Evolutionary conservation across 2,329 filamentous ascomycete species (phyloP).

Genomic region (Tolypocladium tropicale): DNA sequence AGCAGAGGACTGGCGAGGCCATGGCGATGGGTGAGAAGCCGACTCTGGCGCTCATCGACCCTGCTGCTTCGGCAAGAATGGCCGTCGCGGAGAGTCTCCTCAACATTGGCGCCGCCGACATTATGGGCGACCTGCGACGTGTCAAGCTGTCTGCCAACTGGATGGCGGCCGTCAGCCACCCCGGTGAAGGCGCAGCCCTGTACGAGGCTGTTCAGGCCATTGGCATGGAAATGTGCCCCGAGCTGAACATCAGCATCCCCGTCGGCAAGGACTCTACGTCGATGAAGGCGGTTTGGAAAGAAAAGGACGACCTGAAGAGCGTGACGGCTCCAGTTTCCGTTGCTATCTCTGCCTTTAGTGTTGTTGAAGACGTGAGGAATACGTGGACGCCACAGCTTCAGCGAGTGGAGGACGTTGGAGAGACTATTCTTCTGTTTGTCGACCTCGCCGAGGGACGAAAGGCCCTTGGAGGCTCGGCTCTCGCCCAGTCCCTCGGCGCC

Average conservation of each 20-base stretch:
- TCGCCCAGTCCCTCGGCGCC: slow-evolving; percentile 82
- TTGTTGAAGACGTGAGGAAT: slow-evolving; percentile 69
- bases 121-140: slow-evolving; percentile 61
- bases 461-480: slow-evolving; percentile 79
- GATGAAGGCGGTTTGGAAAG: slow-evolving; percentile 96
- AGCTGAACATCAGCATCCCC: slow-evolving; percentile 85
- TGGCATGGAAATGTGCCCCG: slow-evolving; percentile 82
- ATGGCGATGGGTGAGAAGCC: slow-evolving; percentile 97
- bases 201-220: slow-evolving; percentile 93
- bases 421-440: slow-evolving; percentile 81
- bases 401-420: slow-evolving; percentile 75
- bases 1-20: slow-evolving; percentile 76
- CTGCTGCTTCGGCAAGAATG: slow-evolving; percentile 89
- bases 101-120: slow-evolving; percentile 74
- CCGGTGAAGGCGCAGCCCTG: slow-evolving; percentile 82
- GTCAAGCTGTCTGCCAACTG: slow-evolving; percentile 93
- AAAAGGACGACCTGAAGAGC: slow-evolving; percentile 60
- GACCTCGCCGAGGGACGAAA: slow-evolving; percentile 75
- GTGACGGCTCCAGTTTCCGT: slow-evolving; percentile 89
- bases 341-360: slow-evolving; percentile 81
- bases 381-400: slow-evolving; percentile 92
- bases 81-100: slow-evolving; percentile 87
- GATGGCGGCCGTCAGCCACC: slow-evolving; percentile 95
- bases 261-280: slow-evolving; percentile 98
- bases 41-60: slow-evolving; percentile 77